Base-by-base conservation (phyloP, 2,329 filamentous ascomycete genomes). In the Xylaria arbuscula region DNA sequence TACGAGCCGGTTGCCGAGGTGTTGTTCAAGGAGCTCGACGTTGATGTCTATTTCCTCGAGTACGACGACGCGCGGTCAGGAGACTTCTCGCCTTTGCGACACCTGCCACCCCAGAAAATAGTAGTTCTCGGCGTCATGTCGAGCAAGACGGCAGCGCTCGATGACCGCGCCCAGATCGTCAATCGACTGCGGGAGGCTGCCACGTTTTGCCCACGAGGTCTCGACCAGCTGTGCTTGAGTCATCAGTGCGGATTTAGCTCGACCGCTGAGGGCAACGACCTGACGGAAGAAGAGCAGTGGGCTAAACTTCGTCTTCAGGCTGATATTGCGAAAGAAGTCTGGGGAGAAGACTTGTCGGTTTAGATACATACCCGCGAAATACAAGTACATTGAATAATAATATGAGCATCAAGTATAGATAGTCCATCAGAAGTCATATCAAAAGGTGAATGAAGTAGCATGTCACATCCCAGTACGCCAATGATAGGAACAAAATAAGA, bases 21-120 rank as follows among this genome's bases (percentile, higher is more conserved):
- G n/a, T 79, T 88, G 15, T 87, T 88, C 81, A 84, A 83, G 73
- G 83, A 86, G 65, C 81, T 87, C 57, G 81, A 87, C 72, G 85
- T 87, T 62, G 85, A 88, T 72, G 86, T 84, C 15, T 88, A 88
- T 78, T 88, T 88, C 79, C 83, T 88, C 72, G 86, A 88, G 77
- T 88, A 86, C 76, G 86, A 88, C 75, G 86, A 87, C 69, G 85
- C 85, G 38, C 81, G 86, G 1, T 84, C 81, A 0, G 86, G 86
- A 15, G 86, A 87, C 76, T 88, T 88, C 77, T 80, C 79, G 42
- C 86, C 86, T 0, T 80, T 88, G 65, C 78, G 85, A n/a, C 82
- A 84, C 75, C 78, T 88, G 57, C 86, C 86, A 3, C 81, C 81
- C 62, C 73, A 84, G 78, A 88, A 88, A 79, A 80, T 84, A 40